Base-by-base conservation (phyloP, 129 eudicot genomes). In the Dittrichia graveolens region DNA sequence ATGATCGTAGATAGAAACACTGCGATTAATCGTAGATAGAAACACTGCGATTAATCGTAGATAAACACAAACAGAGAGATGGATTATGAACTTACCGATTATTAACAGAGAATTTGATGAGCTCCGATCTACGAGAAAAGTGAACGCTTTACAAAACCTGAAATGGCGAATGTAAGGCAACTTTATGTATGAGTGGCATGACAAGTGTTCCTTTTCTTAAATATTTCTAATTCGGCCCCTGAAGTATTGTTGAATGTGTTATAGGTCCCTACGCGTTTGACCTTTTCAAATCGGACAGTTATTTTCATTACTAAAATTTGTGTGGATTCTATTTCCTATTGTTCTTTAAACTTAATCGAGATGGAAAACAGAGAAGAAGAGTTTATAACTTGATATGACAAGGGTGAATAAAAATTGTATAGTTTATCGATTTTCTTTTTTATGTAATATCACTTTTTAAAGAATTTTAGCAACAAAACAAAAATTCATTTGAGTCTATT, bases 161-260 rank as follows among this genome's bases (percentile, higher is more conserved):
- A 71, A 63, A 52, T 78, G 76, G 43, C 67, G 81, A 38, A 68
- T 60, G 81, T 78, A 78, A 57, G 81, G 50, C 72, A 78, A 78
- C 82, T 78, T 78, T 71, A 78, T 68, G 74, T 69, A 63, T 57
- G 59, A 76, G 76, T 61, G 61, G 72, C 35, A 18, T 78, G 82
- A 71, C 72, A 61, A 59, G 72, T 78, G 66, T 61, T 54, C 49
- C 57, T 62, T 43, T 49, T 61, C 14, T 40, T 18, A 7, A 3
- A 47, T 19, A 4, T 61, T 61, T 42, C 62, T 37, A 49, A 0
- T 14, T 78, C 5, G 3, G 16, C 82, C 76, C 76, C 42, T 49
- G 0, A 14, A 60, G 39, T 61, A 34, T 70, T 61, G 0, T 52
- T 13, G 15, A 62, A 5, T 71, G 40, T 50, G 65, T 49, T 39